A percentile compares a stretch with the other conserved stretches of the same genome.
Conservation (phyloP, 495 filamentous ascomycete species). For the Usnea hakonensis region DNA sequence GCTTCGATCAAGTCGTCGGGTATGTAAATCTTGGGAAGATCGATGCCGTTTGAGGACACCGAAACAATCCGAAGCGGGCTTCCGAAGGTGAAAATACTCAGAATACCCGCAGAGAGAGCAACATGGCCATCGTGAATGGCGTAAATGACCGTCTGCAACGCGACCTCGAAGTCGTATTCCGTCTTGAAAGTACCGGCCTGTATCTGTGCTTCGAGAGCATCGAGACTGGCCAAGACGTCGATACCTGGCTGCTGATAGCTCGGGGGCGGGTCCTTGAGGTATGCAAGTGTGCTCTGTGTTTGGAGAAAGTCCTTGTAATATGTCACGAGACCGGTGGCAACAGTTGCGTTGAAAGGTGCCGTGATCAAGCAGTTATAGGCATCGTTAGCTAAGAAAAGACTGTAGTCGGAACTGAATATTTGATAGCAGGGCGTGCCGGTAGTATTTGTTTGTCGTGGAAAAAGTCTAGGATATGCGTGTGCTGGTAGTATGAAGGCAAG, state of each 20-base stretch:
- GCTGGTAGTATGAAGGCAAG: not conserved
- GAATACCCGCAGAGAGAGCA: constrained; percentile 33
- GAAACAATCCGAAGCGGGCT: constrained; percentile 38
- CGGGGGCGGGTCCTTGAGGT: constrained; percentile 47
- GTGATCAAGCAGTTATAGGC: constrained; percentile 47
- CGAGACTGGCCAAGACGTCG: constrained; percentile 43
- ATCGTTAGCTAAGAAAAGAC: constrained; percentile 31
- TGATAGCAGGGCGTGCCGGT: constrained; percentile 15
- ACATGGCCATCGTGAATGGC: constrained; percentile 43
- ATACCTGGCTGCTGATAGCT: constrained; percentile 47
- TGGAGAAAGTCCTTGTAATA: constrained; percentile 51
- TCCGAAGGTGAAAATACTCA: constrained; percentile 39
- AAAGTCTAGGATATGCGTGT: not conserved
- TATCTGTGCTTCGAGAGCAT: constrained; percentile 36
- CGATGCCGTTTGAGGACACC: constrained; percentile 42
- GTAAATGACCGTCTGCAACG: constrained; percentile 37
- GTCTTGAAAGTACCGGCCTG: constrained; percentile 33
- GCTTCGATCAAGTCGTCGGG: constrained; percentile 19
- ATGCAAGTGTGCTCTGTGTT: constrained; percentile 49
- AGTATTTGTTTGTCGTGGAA: constrained; percentile 4
- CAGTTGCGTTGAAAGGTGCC: constrained; percentile 48
- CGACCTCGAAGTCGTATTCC: constrained; percentile 46
- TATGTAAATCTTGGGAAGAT: constrained; percentile 38
- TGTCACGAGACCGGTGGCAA: constrained; percentile 42
- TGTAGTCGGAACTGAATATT: constrained; percentile 15